These are phyloP conservation scores for Serpula lacrymans DNA, from an alignment of 768 basidiomycete genomes.

Conservation along the genomic window DNA sequence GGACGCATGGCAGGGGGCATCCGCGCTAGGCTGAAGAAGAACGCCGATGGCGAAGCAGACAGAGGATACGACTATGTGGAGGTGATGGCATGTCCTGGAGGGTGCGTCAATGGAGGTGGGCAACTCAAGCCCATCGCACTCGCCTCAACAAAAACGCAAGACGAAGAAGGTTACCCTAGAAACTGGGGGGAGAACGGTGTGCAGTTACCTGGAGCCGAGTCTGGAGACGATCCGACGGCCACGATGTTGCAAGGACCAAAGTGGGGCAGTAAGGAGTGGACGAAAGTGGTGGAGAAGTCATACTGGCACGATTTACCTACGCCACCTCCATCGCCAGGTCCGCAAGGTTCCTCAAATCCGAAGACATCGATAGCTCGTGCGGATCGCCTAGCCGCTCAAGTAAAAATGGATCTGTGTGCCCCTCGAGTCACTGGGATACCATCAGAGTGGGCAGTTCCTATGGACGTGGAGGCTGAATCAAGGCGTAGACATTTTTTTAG, in stretches of 20 bases:
- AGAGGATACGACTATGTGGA: constrained; percentile 85
- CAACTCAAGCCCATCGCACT: constrained; percentile 51
- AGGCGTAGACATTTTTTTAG: constrained; percentile 53
- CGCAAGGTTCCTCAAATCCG: constrained; percentile 8
- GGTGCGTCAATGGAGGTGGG: constrained; percentile 97
- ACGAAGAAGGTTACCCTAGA: constrained; percentile 67
- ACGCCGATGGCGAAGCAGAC: constrained; percentile 33
- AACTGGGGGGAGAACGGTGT: constrained; percentile 61
- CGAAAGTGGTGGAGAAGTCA: constrained; percentile 69
- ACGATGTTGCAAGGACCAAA: constrained; percentile 46
- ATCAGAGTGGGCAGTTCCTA: constrained; percentile 30
- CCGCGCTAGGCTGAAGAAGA: constrained; percentile 29
- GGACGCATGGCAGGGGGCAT: constrained; percentile 33
- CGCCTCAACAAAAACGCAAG: constrained; percentile 15
- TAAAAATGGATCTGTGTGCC: constrained; percentile 40
- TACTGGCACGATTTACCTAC: constrained; percentile 68
- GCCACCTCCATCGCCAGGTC: constrained; percentile 41
- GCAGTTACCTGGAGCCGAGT: constrained; percentile 9
- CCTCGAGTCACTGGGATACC: constrained; percentile 27
- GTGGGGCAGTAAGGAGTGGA: constrained; percentile 87
- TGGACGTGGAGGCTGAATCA: constrained; percentile 43
- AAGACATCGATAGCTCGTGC: constrained; percentile 13
- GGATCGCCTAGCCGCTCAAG: constrained; percentile 35
- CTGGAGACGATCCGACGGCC: constrained; percentile 18
- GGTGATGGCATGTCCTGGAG: constrained; percentile 98